phyloP scores from a whole-genome alignment of 768 basidiomycete species.

The Xanthoconium stramineum region DNA sequence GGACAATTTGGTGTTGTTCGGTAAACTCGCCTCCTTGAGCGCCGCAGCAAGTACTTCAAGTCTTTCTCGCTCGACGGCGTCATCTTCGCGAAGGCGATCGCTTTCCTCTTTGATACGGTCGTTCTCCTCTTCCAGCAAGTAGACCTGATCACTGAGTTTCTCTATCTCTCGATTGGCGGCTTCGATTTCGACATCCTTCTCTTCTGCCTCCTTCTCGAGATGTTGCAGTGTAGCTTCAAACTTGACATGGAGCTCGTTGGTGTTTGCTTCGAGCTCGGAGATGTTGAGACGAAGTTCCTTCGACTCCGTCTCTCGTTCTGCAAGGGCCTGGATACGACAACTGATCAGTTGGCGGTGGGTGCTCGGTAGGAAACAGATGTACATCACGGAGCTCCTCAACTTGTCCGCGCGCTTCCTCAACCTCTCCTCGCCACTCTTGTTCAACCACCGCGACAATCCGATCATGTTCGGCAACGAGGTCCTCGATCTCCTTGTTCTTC shows the following conservation, averaged over 20 bases:
- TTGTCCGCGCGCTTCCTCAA: conserved; percentile 74
- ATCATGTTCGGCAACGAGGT: conserved; percentile 71
- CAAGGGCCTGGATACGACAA: conserved; percentile 49
- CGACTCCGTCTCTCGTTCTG: conserved; percentile 77
- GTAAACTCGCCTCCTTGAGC: conserved; percentile 69
- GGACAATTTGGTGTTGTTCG: neutral
- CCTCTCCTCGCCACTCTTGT: conserved; percentile 85
- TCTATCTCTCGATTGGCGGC: conserved; percentile 74
- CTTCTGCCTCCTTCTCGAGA: conserved; percentile 72
- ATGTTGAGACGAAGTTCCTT: conserved; percentile 71
- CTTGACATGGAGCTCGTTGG: conserved; percentile 65
- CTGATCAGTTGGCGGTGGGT: neutral
- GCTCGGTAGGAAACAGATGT: conserved; percentile 18
- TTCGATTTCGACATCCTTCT: conserved; percentile 77
- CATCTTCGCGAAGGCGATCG: conserved; percentile 69
- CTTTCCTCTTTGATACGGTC: conserved; percentile 73
- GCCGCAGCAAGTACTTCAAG: conserved; percentile 64
- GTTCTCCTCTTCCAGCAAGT: conserved; percentile 82
- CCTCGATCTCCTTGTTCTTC: conserved; percentile 74
- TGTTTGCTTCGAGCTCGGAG: conserved; percentile 71
- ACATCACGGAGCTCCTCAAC: conserved; percentile 80
- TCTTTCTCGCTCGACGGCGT: conserved; percentile 63
- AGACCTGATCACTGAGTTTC: conserved; percentile 75
- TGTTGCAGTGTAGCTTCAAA: conserved; percentile 74
- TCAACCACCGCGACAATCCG: conserved; percentile 72